Percentiles rank a stretch among this genome's conserved stretches.
Evolutionary conservation across 2,329 filamentous ascomycete species (phyloP).

Genomic region (Arthrobotrys iridis): DNA sequence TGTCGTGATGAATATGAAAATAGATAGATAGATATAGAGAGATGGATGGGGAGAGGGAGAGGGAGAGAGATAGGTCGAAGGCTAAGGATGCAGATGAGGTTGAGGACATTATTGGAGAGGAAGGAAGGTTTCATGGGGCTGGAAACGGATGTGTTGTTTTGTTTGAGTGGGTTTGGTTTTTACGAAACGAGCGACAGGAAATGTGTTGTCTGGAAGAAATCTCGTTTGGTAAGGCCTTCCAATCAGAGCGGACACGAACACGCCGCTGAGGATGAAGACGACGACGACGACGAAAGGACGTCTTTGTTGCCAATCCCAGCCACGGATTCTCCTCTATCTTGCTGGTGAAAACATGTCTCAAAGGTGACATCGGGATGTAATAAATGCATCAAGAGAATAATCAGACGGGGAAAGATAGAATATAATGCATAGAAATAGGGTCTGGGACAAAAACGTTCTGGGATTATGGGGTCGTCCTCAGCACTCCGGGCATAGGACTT

Average conservation of each 20-base stretch:
- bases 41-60: not conserved
- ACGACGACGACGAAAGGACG: too few species aligned
- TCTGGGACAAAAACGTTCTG: slow-evolving; percentile 1
- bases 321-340: slow-evolving; percentile 4
- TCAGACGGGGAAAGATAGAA: not conserved
- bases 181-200: slow-evolving; percentile 18
- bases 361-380: not conserved
- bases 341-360: not conserved
- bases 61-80: not conserved
- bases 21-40: not conserved
- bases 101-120: not conserved
- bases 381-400: not conserved
- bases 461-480: not conserved
- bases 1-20: not conserved
- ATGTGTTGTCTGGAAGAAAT: slow-evolving; percentile 42
- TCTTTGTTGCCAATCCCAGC: not conserved
- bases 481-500: not conserved
- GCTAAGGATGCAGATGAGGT: not conserved
- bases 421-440: slow-evolving; percentile 16
- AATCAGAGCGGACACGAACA: slow-evolving; percentile 25
- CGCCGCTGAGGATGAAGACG: not conserved
- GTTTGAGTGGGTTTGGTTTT: slow-evolving; percentile 8
- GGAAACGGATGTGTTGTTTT: slow-evolving; percentile 33
- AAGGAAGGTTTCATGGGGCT: slow-evolving; percentile 20
- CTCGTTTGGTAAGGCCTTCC: not conserved